Conservation (phyloP, 257 asterid genomes). For the Scutellaria galericulata region DNA sequence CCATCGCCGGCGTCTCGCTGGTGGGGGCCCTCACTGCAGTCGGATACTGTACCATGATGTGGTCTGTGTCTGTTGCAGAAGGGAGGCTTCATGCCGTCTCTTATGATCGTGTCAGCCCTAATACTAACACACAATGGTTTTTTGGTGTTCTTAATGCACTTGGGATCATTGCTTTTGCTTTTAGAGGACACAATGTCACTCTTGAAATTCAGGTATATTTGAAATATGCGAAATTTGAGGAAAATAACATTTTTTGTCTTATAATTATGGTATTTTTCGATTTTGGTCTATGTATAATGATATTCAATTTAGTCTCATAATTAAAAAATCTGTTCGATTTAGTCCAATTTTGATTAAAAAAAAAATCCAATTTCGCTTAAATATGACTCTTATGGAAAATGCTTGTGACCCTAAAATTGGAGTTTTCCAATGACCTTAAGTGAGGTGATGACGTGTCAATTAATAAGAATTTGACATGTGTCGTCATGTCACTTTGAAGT, state of each 20-base stretch:
- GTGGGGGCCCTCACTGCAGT: slow-evolving; percentile 74
- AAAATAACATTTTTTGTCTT: no score
- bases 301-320: no score
- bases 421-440: no score
- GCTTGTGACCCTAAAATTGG: no score
- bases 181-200: slow-evolving; percentile 87
- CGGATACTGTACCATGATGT: slow-evolving; percentile 68
- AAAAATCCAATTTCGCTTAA: no score
- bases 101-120: slow-evolving; percentile 50
- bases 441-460: no score
- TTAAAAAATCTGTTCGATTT: slow-evolving; percentile 7
- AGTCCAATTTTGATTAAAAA: neutral
- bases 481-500: no score
- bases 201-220: slow-evolving; percentile 75
- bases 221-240: no score
- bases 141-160: slow-evolving; percentile 70
- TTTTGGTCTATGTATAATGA: no score
- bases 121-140: slow-evolving; percentile 41
- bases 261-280: no score
- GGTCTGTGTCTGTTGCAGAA: slow-evolving; percentile 65
- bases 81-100: slow-evolving; percentile 54
- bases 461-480: no score
- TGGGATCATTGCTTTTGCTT: slow-evolving; percentile 83
- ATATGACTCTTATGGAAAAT: no score
- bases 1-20: slow-evolving; percentile 83